phyloP scores from a whole-genome alignment of 2,329 filamentous ascomycete species.

The Fusarium fracticaudum region DNA sequence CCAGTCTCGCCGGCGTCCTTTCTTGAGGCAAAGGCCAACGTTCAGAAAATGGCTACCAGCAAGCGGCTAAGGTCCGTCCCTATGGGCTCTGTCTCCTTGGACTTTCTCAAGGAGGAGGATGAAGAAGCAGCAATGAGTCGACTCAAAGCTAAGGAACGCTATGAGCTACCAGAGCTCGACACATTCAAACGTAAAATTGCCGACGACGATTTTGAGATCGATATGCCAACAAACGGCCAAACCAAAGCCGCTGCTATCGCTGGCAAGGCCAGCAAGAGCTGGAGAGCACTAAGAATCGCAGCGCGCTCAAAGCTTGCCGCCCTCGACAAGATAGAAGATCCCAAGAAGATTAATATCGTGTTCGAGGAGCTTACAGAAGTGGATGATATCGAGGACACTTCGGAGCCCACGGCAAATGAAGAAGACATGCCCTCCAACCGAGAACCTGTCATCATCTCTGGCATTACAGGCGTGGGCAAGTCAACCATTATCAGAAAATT shows the following conservation, averaged over 20 bases:
- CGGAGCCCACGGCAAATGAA: constrained; percentile 45
- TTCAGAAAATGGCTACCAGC: constrained; percentile 72
- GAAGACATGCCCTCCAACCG: constrained; percentile 58
- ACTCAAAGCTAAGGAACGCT: constrained; percentile 73
- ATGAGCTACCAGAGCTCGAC: constrained; percentile 74
- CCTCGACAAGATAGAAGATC: constrained; percentile 90
- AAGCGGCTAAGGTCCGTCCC: constrained; percentile 76
- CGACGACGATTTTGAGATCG: constrained; percentile 84
- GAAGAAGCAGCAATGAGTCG: constrained; percentile 69
- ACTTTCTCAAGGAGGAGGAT: constrained; percentile 78
- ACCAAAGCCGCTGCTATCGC: constrained; percentile 67
- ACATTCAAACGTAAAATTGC: constrained; percentile 78
- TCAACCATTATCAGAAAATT: constrained; percentile 71
- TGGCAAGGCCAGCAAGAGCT: constrained; percentile 86
- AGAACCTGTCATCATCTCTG: constrained; percentile 72
- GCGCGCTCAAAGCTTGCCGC: constrained; percentile 76
- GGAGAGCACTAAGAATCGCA: constrained; percentile 86
- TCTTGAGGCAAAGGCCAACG: constrained; percentile 72
- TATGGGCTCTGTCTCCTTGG: constrained; percentile 78
- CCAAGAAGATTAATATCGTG: constrained; percentile 72
- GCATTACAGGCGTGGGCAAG: constrained; percentile 70
- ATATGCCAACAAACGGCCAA: constrained; percentile 75
- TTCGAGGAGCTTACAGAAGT: constrained; percentile 61
- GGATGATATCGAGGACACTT: constrained; percentile 50
- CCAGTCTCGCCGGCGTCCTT: constrained; percentile 76